A percentile compares a stretch with the other conserved stretches of the same genome.
phyloP scores from a whole-genome alignment of 345 rosid species.

The Bruguiera sexangula region DNA sequence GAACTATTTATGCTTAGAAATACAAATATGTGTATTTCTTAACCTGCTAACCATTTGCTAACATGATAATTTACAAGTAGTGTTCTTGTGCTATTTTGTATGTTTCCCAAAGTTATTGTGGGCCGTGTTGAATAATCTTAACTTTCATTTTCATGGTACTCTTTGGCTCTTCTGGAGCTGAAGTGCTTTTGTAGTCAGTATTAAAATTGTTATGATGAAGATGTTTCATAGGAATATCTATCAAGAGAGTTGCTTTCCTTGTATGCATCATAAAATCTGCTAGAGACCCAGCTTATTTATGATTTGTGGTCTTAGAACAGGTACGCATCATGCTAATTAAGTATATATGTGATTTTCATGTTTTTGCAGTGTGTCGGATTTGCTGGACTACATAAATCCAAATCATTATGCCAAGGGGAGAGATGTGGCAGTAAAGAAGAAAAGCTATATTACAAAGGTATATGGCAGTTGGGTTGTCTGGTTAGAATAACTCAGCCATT shows the following conservation, averaged over 20 bases:
- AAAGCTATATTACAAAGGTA: constrained; percentile 69
- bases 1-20: neutral
- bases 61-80: neutral
- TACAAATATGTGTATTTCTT: neutral
- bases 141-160: neutral
- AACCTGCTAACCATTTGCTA: neutral
- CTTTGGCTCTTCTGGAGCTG: neutral
- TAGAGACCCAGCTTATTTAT: constrained; percentile 10
- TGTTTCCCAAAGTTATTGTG: constrained; percentile 4
- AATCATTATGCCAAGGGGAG: constrained; percentile 73
- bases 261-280: constrained; percentile 3
- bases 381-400: constrained; percentile 93
- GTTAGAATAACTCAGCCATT: neutral
- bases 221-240: neutral
- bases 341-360: constrained; percentile 17
- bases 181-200: neutral
- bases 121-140: neutral
- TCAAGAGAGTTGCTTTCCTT: neutral
- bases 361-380: constrained; percentile 82
- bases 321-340: constrained; percentile 15
- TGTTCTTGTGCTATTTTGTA: neutral
- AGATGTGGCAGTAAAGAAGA: constrained; percentile 63
- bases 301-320: constrained; percentile 4
- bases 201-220: neutral
- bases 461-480: neutral